Conservation (phyloP, 1,284 basidiomycete species). For the Polyporus tsugae region DNA sequence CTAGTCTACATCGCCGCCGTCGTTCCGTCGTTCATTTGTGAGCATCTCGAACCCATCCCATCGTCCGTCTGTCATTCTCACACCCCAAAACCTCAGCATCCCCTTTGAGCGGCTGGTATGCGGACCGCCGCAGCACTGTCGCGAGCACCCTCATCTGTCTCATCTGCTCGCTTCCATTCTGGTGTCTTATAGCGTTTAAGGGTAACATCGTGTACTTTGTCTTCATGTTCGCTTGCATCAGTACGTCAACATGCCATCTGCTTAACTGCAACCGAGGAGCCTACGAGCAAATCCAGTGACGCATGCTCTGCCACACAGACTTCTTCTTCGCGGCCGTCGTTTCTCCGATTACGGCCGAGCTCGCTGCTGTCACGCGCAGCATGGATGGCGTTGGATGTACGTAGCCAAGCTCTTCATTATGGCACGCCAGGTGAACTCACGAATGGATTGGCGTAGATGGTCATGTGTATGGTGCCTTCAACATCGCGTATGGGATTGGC, state of each 20-base stretch:
- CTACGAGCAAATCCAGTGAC: not conserved
- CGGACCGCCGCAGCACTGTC: conserved; percentile 70
- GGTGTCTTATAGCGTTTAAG: conserved; percentile 63
- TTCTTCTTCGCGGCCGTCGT: conserved; percentile 67
- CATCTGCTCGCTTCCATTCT: conserved; percentile 71
- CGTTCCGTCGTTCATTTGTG: conserved; percentile 72
- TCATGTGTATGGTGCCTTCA: conserved; percentile 74
- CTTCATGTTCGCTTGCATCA: conserved; percentile 61
- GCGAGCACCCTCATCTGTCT: conserved; percentile 61
- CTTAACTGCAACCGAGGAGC: not conserved
- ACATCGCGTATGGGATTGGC: conserved; percentile 72
- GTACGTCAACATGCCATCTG: conserved; percentile 48
- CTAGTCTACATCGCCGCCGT: conserved; percentile 77
- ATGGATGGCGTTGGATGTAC: conserved; percentile 73
- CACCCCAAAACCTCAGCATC: conserved; percentile 51
- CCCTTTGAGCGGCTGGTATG: conserved; percentile 65
- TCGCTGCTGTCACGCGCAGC: conserved; percentile 61
- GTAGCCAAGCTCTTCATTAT: conserved; percentile 36
- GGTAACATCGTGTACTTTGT: conserved; percentile 67
- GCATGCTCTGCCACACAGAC: conserved; percentile 46
- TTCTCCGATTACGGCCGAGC: conserved; percentile 68
- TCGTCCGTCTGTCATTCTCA: conserved; percentile 19
- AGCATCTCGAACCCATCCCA: not conserved
- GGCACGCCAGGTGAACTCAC: conserved; percentile 15
- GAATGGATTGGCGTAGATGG: conserved; percentile 51